Percentiles rank a stretch among this genome's conserved stretches.
phyloP scores from a whole-genome alignment of 1,139 yeast species.

The Eremothecium sinecaudum region DNA sequence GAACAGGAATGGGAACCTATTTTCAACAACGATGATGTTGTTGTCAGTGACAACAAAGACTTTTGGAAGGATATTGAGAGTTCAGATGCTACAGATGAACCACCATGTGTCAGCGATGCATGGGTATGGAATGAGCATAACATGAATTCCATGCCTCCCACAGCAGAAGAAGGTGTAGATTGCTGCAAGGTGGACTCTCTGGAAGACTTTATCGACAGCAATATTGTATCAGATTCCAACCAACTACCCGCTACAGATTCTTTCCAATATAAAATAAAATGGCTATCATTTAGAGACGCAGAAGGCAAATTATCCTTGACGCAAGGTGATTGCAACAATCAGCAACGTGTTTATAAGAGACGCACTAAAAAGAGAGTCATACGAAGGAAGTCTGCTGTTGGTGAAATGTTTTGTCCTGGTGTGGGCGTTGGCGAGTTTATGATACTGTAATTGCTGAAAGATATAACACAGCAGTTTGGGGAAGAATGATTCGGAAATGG shows the following conservation, averaged over 20 bases:
- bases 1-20: conserved; percentile 4
- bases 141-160: neutral
- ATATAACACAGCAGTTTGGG: neutral
- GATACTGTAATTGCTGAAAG: conserved; percentile 15
- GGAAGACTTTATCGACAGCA: conserved; percentile 14
- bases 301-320: conserved; percentile 27
- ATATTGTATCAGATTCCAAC: conserved; percentile 7
- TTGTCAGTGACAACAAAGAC: conserved; percentile 18
- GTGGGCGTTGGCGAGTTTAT: conserved; percentile 29
- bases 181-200: conserved; percentile 5
- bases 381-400: conserved; percentile 28
- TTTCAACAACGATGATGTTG: conserved; percentile 10
- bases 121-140: conserved; percentile 3
- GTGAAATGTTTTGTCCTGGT: conserved; percentile 29
- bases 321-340: conserved; percentile 14
- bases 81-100: conserved; percentile 1
- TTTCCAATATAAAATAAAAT: conserved; percentile 20
- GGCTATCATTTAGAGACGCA: conserved; percentile 24
- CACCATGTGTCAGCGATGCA: neutral
- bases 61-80: conserved; percentile 25
- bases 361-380: conserved; percentile 19
- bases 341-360: conserved; percentile 11
- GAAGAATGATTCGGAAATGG: too few species aligned
- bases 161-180: neutral
- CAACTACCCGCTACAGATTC: conserved; percentile 5